phyloP scores from a whole-genome alignment of 2,329 filamentous ascomycete species.

The Dactylellina drechsleri region DNA sequence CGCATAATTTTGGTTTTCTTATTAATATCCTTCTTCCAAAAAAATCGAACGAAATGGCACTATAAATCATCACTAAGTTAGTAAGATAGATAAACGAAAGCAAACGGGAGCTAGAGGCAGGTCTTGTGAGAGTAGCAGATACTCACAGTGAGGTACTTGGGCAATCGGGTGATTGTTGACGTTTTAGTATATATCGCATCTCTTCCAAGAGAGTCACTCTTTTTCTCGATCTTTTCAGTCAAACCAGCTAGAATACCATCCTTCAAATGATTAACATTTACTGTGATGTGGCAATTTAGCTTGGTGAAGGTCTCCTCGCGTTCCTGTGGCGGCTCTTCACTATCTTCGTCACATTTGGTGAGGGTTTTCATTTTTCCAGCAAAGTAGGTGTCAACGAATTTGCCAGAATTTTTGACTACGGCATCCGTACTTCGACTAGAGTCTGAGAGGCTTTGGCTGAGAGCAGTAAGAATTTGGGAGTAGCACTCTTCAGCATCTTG shows the following conservation, averaged over 20 bases:
- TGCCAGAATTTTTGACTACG: slow-evolving; percentile 67
- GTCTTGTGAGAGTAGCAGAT: neutral
- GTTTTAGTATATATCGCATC: slow-evolving; percentile 88
- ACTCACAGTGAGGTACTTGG: slow-evolving; percentile 87
- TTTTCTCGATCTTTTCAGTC: slow-evolving; percentile 90
- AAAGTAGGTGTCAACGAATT: slow-evolving; percentile 92
- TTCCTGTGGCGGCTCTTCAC: slow-evolving; percentile 72
- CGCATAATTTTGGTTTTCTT: slow-evolving; percentile 99
- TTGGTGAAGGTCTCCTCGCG: slow-evolving; percentile 84
- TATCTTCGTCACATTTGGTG: slow-evolving; percentile 84
- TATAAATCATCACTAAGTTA: slow-evolving; percentile 33
- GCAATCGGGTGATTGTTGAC: slow-evolving; percentile 86
- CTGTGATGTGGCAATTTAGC: slow-evolving; percentile 93
- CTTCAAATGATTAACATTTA: slow-evolving; percentile 84
- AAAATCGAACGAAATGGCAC: slow-evolving; percentile 92
- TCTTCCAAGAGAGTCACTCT: slow-evolving; percentile 78
- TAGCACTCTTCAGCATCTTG: slow-evolving; percentile 98
- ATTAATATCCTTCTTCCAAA: slow-evolving; percentile 93
- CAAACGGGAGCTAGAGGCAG: neutral
- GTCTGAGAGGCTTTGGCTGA: slow-evolving; percentile 75
- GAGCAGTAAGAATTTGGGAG: slow-evolving; percentile 89
- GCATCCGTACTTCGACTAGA: neutral
- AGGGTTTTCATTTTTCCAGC: slow-evolving; percentile 80
- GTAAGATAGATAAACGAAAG: neutral
- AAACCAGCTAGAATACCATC: slow-evolving; percentile 86